These are phyloP conservation scores for Oryza officinalis DNA, from an alignment of 176 grass and related monocot species.

Conservation along the genomic window DNA sequence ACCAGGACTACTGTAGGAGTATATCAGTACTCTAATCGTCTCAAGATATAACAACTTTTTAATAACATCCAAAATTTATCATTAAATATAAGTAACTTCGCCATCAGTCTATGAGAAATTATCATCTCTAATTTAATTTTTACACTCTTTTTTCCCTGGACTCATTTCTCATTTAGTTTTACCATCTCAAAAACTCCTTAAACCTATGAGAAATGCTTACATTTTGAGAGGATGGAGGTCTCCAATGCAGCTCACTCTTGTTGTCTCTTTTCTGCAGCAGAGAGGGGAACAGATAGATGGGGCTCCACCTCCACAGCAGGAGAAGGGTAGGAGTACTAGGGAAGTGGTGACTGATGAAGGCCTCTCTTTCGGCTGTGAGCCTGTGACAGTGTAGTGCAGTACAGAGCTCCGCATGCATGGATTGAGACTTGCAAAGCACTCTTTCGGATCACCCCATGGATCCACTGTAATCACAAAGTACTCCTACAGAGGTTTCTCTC, in stretches of 20 bases:
- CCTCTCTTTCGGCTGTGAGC: slow-evolving; percentile 29
- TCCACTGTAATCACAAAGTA: slow-evolving; percentile 24
- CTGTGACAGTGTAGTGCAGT: background rate
- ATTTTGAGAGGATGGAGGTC: background rate
- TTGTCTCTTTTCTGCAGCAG: slow-evolving; percentile 11
- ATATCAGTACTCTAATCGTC: background rate
- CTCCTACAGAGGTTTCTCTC: background rate
- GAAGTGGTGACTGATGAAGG: slow-evolving; percentile 11
- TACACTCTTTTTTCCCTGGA: too few relatives aligned
- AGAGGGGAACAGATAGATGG: background rate
- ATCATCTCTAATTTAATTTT: too few relatives aligned
- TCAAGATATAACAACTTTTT: too few relatives aligned
- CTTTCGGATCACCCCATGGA: slow-evolving; percentile 22
- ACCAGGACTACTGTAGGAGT: background rate
- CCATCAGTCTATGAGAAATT: too few relatives aligned
- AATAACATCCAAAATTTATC: too few relatives aligned
- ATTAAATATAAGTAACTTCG: too few relatives aligned
- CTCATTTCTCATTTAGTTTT: too few relatives aligned
- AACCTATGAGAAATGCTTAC: too few relatives aligned
- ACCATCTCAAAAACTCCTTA: too few relatives aligned
- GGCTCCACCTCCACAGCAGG: slow-evolving; percentile 8
- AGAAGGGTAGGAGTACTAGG: background rate
- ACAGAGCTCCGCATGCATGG: slow-evolving; percentile 10
- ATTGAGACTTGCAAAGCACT: slow-evolving; percentile 35
- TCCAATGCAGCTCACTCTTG: background rate